Percentiles rank a stretch among this genome's conserved stretches.
phyloP scores from a whole-genome alignment of 2,329 filamentous ascomycete species.

The Cadophora sp. region DNA sequence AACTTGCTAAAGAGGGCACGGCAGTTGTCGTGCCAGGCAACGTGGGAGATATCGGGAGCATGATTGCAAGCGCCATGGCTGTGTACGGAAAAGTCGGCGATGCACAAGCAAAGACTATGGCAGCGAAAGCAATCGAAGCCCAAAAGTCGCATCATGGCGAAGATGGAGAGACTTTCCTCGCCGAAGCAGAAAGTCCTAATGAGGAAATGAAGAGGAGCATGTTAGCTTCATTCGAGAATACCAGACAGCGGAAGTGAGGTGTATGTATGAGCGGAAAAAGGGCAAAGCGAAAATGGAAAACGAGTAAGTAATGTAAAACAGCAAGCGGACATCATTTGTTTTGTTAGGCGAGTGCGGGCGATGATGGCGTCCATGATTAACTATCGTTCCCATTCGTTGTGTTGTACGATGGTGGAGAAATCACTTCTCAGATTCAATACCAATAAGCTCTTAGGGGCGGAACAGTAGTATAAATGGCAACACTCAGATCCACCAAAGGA shows the following conservation, averaged over 20 bases:
- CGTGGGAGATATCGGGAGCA: slow-evolving; percentile 91
- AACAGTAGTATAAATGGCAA: slow-evolving; percentile 22
- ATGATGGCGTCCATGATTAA: slow-evolving; percentile 26
- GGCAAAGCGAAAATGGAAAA: slow-evolving; percentile 11
- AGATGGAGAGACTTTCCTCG: slow-evolving; percentile 28
- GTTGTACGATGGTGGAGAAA: slow-evolving; percentile 27
- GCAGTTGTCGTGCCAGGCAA: slow-evolving; percentile 96
- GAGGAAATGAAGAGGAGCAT: slow-evolving; percentile 54
- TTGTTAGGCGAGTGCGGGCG: slow-evolving; percentile 8
- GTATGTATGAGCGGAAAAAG: not conserved
- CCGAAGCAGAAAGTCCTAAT: slow-evolving; percentile 42
- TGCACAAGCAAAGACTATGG: slow-evolving; percentile 73
- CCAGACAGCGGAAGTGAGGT: slow-evolving; percentile 39
- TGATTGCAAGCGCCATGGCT: slow-evolving; percentile 95
- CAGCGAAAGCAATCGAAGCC: slow-evolving; percentile 55
- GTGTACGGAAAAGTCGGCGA: slow-evolving; percentile 94
- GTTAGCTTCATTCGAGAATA: slow-evolving; percentile 54
- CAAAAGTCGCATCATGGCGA: slow-evolving; percentile 45
- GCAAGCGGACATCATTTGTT: slow-evolving; percentile 24
- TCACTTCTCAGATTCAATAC: slow-evolving; percentile 29
- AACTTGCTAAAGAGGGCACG: slow-evolving; percentile 93
- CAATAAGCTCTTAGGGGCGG: slow-evolving; percentile 15
- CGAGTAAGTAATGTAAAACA: slow-evolving; percentile 32
- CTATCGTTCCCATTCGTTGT: not conserved
- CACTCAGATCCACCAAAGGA: slow-evolving; percentile 17